Evolutionary conservation across 169 alveolate species (phyloP), one percentile per base, ranked within the genome.

Genomic region (Eimeria acervulina): DNA sequence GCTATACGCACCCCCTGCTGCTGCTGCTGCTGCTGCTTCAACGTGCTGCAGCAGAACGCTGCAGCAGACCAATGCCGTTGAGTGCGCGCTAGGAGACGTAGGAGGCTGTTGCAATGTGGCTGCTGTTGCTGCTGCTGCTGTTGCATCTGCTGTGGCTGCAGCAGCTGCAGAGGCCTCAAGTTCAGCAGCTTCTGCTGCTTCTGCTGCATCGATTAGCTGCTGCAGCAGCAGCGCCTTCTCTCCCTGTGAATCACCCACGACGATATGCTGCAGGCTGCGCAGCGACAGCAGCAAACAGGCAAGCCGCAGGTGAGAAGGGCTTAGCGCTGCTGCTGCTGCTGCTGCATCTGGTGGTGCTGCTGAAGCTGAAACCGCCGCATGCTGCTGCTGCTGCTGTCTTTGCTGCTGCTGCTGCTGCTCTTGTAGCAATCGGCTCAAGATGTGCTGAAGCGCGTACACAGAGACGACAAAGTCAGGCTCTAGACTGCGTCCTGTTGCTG

Each of bases 281-380:
- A 83, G 91, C 4, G 91, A 83, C 74, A 83, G 91, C 68, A 83
- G 91, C 74, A 83, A 63, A 83, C 91, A 83, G 4, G 91, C 91
- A 38, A 83, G 70, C 47, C 91, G 72, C 74, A 83, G 12, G 51
- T 52, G 74, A 3, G 74, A 12, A 12, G 68, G 72, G 44, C 66
- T 51, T 28, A 31, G 76, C 23, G 31, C 51, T 83, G 90, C 68
- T 40, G 90, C 90, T 19, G 90, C 90, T 80, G 63, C 68, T 80
- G 90, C 90, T 80, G 90, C 90, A 7, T 17, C 28, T 38, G 88
- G 26, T 78, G 63, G 42, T 78, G 63, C 88, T 78, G 63, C 61
- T 40, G 84, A 42, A 36, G 87, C 55, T 40, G 59, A 1, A 12
- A 51, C 6, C 68, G 1, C 26, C 15, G 38, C 8, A 13, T 66